Evolutionary conservation across 176 grass and related monocot species (phyloP).

Genomic region (Eragrostis nindensis): DNA sequence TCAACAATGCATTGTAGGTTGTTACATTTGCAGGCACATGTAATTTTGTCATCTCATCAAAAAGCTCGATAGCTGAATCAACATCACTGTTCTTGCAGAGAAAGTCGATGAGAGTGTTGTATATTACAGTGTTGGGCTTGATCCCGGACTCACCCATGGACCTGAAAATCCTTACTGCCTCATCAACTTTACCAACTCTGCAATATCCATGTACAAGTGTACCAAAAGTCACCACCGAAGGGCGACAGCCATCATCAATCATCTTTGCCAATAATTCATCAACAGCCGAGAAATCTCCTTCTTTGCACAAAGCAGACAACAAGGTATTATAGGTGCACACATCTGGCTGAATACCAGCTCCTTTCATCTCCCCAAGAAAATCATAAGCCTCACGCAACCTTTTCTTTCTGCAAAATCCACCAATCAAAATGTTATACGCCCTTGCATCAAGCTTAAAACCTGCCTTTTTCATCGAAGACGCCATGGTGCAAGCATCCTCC

Average conservation of each 20-base stretch:
- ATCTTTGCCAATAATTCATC: constrained; percentile 64
- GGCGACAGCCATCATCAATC: constrained; percentile 60
- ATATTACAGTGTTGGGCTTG: constrained; percentile 61
- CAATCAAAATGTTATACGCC: constrained; percentile 74
- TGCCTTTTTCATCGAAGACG: constrained; percentile 54
- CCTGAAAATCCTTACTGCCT: constrained; percentile 67
- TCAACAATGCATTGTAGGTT: constrained; percentile 75
- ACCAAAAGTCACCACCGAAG: constrained; percentile 77
- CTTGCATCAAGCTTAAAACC: constrained; percentile 71
- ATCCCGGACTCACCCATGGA: constrained; percentile 56
- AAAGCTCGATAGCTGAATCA: constrained; percentile 47
- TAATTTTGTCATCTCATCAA: constrained; percentile 67
- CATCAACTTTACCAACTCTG: constrained; percentile 63
- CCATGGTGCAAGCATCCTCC: constrained; percentile 60
- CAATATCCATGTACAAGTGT: constrained; percentile 84
- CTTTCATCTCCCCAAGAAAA: constrained; percentile 58
- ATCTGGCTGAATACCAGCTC: constrained; percentile 56
- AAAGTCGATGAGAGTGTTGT: constrained; percentile 73
- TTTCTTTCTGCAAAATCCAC: constrained; percentile 74
- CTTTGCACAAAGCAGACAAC: constrained; percentile 62
- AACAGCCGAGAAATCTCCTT: constrained; percentile 58
- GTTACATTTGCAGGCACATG: constrained; percentile 50
- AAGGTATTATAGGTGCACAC: constrained; percentile 79
- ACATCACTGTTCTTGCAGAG: constrained; percentile 54
- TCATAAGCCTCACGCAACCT: constrained; percentile 55